Base-by-base conservation (phyloP, 257 asterid genomes). In the Ajuga chamaepitys region DNA sequence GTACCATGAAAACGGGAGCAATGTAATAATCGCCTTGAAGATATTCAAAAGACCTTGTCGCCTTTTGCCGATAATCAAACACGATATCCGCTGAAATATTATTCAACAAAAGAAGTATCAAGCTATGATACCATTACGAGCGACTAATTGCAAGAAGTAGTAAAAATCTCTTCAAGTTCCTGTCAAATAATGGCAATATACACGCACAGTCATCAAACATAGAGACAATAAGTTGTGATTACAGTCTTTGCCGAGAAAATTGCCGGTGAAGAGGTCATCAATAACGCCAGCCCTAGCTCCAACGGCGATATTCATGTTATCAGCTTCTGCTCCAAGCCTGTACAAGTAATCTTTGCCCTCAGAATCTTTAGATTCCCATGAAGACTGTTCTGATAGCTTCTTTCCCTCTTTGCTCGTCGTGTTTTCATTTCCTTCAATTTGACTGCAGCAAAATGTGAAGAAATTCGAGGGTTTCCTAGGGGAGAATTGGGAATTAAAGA, bases 191-290 rank as follows among this genome's bases (percentile, higher is more conserved):
- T 17, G 28, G 9, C 9, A n/a, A 18, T 9, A 34, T 16, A 10
- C 17, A 37, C n/a, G n/a, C 0, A 40, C 21, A 56, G 4, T 9
- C 13, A 64, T 14, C 45, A 65, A 62, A 38, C 10, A 28, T 50
- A 30, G 50, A 65, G 59, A 37, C 25, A 45, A 60, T 21, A 22
- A 12, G 46, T 16, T 63, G 13, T 58, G 21, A 72, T 76, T 80
- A 91, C 96, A 81, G 67, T 92, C 98, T 89, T 84, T 92, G 53
- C 98, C 98, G 65, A 92, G 98, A 78, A 92, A 92, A 75, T 79
- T 84, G 77, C 98, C 98, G 68, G 90, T 58, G 76, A 92, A 92
- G 64, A 92, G 93, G 53, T 88, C 95, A 40, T 92, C 98, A 20
- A 92, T 82, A 54, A 92, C 77, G 62, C 97, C 98, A 51, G 94